Evolutionary conservation across 257 asterid genomes (phyloP), one percentile per base, ranked within the genome.

Genomic region (Rubia yunnanensis): DNA sequence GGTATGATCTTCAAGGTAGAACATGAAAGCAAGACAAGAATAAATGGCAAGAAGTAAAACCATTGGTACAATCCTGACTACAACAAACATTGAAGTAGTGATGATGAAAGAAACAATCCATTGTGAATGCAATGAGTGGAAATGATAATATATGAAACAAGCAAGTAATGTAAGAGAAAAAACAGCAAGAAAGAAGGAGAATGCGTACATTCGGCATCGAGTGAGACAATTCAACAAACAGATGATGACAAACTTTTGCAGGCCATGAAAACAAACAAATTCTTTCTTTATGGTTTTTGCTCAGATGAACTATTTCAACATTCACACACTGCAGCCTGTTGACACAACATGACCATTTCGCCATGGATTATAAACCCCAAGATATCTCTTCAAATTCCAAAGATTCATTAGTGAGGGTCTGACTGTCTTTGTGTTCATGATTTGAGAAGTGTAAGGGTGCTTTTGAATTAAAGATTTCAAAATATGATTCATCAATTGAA

Each of bases 211-310:
- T 65, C 66, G 69, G 81, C 76, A 59, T 1, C 48, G 52, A 63
- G 54, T 58, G 23, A 56, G 62, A 28, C 38, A 26, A 34, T 61
- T 17, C 35, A 84, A 84, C 95, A 86, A 60, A 77, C 63, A 81
- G 72, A 73, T 61, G 64, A 63, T 74, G 70, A 77, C 81, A 63
- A 55, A 53, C 44, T 5, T 50, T 44, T 63, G 76, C 80, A 74
- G 83, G 83, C 83, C 80, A 34, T 69, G n/a, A 56, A 38, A 48
- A 57, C 52, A 44, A 44, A 44, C 7, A 44, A 15, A 44, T 44
- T 14, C 17, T 1, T 38, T 28, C 10, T 23, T 5, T 63, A 23
- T 63, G 61, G 17, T 52, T 72, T 44, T 7, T 2, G 7, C 52
- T 36, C 44, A 7, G 10, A 7, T 44, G 1, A 30, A 63, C 76